These are phyloP conservation scores for Pluteus cervinus DNA, from an alignment of 768 basidiomycete species.

Conservation along the genomic window DNA sequence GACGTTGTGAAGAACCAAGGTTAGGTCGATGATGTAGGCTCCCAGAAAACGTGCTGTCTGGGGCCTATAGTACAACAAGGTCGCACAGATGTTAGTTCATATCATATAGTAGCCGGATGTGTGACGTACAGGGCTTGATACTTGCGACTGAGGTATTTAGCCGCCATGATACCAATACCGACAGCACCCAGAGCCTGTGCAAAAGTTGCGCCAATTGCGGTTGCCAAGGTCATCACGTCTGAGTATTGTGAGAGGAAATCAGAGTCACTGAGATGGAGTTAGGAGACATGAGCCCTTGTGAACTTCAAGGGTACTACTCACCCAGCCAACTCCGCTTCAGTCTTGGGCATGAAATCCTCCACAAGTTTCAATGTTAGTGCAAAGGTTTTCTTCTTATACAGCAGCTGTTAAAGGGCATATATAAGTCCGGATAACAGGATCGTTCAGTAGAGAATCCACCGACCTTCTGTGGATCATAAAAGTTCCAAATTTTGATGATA, in stretches of 20 bases:
- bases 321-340: too few species aligned
- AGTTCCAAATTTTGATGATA: slow-evolving; percentile 11
- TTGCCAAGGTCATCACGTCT: slow-evolving; percentile 7
- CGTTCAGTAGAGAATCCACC: slow-evolving; percentile 11
- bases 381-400: slow-evolving; percentile 10
- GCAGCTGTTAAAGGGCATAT: too few species aligned
- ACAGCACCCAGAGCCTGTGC: slow-evolving; percentile 3
- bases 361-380: too few species aligned
- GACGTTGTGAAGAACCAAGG: slow-evolving; percentile 11
- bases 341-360: too few species aligned
- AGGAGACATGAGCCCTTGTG: too few species aligned
- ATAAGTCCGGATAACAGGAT: slow-evolving; percentile 18
- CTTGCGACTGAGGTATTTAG: slow-evolving; percentile 6
- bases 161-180: slow-evolving; percentile 3
- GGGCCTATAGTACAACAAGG: slow-evolving; percentile 5
- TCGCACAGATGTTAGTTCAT: slow-evolving; percentile 1
- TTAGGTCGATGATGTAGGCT: slow-evolving; percentile 16
- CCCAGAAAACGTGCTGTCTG: slow-evolving; percentile 12
- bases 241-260: background rate
- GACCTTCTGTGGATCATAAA: slow-evolving; percentile 6
- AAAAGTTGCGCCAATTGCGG: slow-evolving; percentile 4
- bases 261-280: too few species aligned
- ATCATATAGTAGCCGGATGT: background rate
- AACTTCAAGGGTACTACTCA: too few species aligned
- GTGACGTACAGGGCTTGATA: slow-evolving; percentile 10